Evolutionary conservation across 2,329 filamentous ascomycete species (phyloP), one percentile per base, ranked within the genome.

Genomic region (Teratosphaeria nubilosa): DNA sequence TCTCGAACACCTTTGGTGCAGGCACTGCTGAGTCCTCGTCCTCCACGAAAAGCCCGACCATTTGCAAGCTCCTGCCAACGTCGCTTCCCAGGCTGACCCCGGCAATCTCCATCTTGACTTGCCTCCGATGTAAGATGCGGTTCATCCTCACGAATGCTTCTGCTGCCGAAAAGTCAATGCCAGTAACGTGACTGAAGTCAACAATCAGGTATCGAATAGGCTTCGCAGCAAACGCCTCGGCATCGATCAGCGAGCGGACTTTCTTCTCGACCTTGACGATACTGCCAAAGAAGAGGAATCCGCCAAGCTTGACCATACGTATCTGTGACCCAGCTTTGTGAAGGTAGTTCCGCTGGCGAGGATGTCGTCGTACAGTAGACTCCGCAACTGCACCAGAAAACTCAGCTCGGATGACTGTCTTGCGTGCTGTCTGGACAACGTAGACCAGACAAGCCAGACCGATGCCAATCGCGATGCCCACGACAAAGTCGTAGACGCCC

Each of bases 401-500:
- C n/a, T 86, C 89, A 5, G 89, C 90, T 54, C 92, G 83, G 53
- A 99, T 88, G 16, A 94, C 91, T 1, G 91, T 91, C 32, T 95
- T 87, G 56, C 88, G 84, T 1, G 94, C 96, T 10, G 91, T 92
- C 71, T 97, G 91, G 27, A 96, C 86, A 30, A 96, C 90, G 62
- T 95, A 87, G 52, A 90, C 92, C 25, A 95, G 82, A 69, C 95
- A 97, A 0, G 94, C 94, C 51, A 99, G 78, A 1, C 95, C 80
- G 57, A 99, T 95, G 4, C 94, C 94, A 31, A 96, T 83, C 11
- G 94, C 85, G 51, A 99, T 96, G 22, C 94, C 94, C 30, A 91
- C 84, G 3, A 99, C 94, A 69, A 99, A 99, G 73, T 99, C 94
- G 75, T 95, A 92, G 10, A 91, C 85, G 1, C 94, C 94, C 94